Evolutionary conservation across 805 yeast species (phyloP), one percentile per base, ranked within the genome.

Genomic region (Wickerhamiella alocasiicola): DNA sequence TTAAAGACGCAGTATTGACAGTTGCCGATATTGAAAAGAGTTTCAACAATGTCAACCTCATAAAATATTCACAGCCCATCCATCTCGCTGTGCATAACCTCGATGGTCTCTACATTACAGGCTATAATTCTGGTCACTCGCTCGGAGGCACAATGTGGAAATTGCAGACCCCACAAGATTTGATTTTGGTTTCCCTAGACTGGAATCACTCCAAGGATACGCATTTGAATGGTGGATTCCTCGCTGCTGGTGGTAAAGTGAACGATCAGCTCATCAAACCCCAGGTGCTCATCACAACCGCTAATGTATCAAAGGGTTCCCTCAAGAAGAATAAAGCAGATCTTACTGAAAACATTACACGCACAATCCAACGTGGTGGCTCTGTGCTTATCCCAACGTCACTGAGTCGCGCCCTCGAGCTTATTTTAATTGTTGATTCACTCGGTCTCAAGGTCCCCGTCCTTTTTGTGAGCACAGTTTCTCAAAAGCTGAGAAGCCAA

Each of bases 121-220:
- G 96, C 0, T 76, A 77, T 50, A 85, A 81, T 56, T 78, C 96
- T 0, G 99, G 99, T 3, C 95, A 83, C 55, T 69, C 94, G 0
- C 67, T 91, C 21, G 99, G 99, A 46, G 97, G 98, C 11, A 75
- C 94, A 0, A 74, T 87, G 34, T 87, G 96, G 96, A 64, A 78
- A 27, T 57, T 88, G 9, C 69, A 71, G 33, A 76, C 77, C 42
- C 76, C 79, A 46, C 71, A 77, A 13, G 96, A 88, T 49, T 78
- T 78, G 47, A 63, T 87, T n/a, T 65, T 88, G 2, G 83, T 84
- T 57, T 94, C 95, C 0, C 85, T 91, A 2, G 75, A 81, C 33
- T 91, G 97, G 97, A 88, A 87, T 57, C 97, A 91, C 55, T 78
- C 96, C 1, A 76, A 76, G 48, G 97, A 88, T 54, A 71, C 82